phyloP scores from a whole-genome alignment of 176 grass and related monocot genomes.

The Juncus effusus region DNA sequence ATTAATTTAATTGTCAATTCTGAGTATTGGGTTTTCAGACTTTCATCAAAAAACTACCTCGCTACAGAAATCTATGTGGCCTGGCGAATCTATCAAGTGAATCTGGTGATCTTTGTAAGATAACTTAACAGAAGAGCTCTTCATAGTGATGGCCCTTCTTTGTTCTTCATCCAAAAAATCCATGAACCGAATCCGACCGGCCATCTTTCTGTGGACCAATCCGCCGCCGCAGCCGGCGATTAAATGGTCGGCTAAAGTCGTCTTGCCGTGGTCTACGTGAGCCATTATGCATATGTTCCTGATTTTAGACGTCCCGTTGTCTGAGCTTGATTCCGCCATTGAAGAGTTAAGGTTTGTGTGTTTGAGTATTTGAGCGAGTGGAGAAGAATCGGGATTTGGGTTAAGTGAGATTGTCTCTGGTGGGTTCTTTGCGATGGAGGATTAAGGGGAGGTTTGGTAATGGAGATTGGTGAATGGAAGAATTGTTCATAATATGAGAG shows the following conservation, averaged over 20 bases:
- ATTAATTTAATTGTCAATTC: no score
- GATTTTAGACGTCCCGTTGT: slow-evolving; percentile 28
- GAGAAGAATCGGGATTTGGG: not conserved
- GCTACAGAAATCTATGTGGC: slow-evolving; percentile 91
- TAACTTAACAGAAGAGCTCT: slow-evolving; percentile 61
- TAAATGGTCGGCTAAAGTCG: slow-evolving; percentile 84
- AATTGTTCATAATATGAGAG: not conserved
- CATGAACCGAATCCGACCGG: slow-evolving; percentile 68
- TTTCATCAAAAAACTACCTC: slow-evolving; percentile 26
- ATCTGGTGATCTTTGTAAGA: slow-evolving; percentile 40
- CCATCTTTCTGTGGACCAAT: slow-evolving; percentile 63
- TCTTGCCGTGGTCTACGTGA: slow-evolving; percentile 93
- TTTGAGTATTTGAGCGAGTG: not conserved
- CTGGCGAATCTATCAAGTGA: slow-evolving; percentile 92
- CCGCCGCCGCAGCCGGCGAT: slow-evolving; percentile 68
- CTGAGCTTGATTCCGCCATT: slow-evolving; percentile 28
- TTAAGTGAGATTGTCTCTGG: not conserved
- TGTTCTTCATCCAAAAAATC: slow-evolving; percentile 92
- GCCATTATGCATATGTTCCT: slow-evolving; percentile 96
- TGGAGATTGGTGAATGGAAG: not conserved
- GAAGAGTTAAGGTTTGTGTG: not conserved
- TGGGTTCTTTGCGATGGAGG: slow-evolving; percentile 6
- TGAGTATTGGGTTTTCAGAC: not conserved
- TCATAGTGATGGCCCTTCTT: slow-evolving; percentile 85
- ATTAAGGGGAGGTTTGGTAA: slow-evolving; percentile 1